Evolutionary conservation across 1,284 basidiomycete species (phyloP).

Genomic region (Trametes polyzona): DNA sequence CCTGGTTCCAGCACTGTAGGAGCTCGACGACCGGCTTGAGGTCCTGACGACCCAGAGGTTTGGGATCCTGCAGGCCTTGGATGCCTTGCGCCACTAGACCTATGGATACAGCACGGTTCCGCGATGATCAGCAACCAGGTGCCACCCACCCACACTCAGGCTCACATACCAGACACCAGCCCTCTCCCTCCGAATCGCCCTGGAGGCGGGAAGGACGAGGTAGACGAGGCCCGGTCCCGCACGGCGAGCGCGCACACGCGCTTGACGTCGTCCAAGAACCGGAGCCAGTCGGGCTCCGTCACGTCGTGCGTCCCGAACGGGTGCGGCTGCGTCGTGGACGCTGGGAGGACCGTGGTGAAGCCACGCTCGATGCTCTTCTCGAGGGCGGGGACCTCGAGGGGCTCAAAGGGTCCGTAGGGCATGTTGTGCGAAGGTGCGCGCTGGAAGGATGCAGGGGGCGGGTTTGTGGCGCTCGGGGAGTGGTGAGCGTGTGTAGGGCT

Average conservation of each 20-base stretch:
- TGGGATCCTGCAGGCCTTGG: background rate
- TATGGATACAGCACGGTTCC: background rate
- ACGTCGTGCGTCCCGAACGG: slow-evolving; percentile 46
- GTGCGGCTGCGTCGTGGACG: slow-evolving; percentile 33
- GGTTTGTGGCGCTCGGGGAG: slow-evolving; percentile 16
- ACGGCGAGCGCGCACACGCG: slow-evolving; percentile 19
- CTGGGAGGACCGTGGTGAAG: slow-evolving; percentile 23
- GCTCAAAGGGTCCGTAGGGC: slow-evolving; percentile 26
- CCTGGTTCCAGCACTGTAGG: slow-evolving; percentile 29
- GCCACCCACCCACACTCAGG: no score
- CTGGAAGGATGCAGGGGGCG: slow-evolving; percentile 26
- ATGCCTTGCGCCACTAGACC: background rate
- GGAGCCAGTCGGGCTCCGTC: slow-evolving; percentile 43
- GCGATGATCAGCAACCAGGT: background rate
- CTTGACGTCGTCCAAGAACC: slow-evolving; percentile 29
- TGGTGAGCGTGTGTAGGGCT: no score
- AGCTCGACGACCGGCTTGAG: slow-evolving; percentile 18
- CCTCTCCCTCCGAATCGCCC: slow-evolving; percentile 5
- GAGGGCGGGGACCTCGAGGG: slow-evolving; percentile 18
- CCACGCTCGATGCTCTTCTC: slow-evolving; percentile 23
- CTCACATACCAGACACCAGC: slow-evolving; percentile 10
- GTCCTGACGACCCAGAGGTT: background rate
- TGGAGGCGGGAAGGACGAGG: slow-evolving; percentile 18
- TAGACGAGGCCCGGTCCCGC: slow-evolving; percentile 17
- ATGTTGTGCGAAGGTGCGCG: slow-evolving; percentile 18